phyloP scores from a whole-genome alignment of 805 yeast species.

The Dipodascus geniculatus region DNA sequence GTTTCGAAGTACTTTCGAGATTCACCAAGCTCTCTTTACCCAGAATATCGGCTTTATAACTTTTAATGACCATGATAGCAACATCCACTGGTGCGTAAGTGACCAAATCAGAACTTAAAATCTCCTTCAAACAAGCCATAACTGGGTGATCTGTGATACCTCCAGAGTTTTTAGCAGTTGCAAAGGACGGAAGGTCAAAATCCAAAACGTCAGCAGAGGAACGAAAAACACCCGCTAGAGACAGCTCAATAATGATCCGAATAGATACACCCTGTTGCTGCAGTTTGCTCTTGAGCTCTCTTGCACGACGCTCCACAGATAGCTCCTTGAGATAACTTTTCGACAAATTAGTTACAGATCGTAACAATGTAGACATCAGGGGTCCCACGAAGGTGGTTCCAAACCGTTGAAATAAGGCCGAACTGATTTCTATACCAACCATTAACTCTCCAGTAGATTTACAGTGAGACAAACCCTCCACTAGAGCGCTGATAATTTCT shows the following conservation, averaged over 20 bases:
- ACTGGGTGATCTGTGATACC: constrained; percentile 25
- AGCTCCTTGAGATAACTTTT: constrained; percentile 13
- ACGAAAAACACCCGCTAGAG: constrained; percentile 44
- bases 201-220: constrained; percentile 31
- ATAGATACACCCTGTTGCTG: constrained; percentile 36
- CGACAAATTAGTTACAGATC: constrained; percentile 17
- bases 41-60: constrained; percentile 49
- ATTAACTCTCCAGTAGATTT: constrained; percentile 43
- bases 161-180: constrained; percentile 12
- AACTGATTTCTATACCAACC: constrained; percentile 55
- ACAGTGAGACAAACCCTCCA: constrained; percentile 48
- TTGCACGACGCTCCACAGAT: constrained; percentile 25
- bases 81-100: constrained; percentile 14
- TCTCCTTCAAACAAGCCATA: constrained; percentile 34
- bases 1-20: neutral
- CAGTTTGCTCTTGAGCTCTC: constrained; percentile 33
- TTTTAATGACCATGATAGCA: constrained; percentile 34
- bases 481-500: constrained; percentile 51
- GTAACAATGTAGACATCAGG: constrained; percentile 29
- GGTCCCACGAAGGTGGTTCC: constrained; percentile 37
- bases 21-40: constrained; percentile 23
- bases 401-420: constrained; percentile 73
- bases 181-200: constrained; percentile 32
- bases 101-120: constrained; percentile 29
- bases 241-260: constrained; percentile 45